Conservation (phyloP, 208 protist species). For the Phytomonas sp. region DNA sequence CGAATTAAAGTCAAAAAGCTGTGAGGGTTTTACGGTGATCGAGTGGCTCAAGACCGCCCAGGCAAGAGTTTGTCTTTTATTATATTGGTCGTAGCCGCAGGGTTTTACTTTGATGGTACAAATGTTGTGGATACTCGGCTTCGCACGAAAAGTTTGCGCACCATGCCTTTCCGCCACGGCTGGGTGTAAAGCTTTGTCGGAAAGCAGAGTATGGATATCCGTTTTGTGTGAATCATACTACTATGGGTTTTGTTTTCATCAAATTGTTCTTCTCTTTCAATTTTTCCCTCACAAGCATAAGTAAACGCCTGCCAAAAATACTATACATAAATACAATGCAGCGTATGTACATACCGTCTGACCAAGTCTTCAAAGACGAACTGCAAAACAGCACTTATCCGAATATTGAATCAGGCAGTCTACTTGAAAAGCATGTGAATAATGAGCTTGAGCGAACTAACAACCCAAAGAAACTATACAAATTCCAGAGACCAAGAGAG, state of each 20-base stretch:
- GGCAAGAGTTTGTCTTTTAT: not conserved
- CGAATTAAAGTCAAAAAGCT: not conserved
- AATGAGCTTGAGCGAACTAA: slow-evolving; percentile 37
- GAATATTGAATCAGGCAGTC: slow-evolving; percentile 28
- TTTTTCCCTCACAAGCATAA: not conserved
- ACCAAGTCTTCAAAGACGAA: slow-evolving; percentile 22
- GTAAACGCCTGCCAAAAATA: not conserved
- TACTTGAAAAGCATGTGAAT: slow-evolving; percentile 74
- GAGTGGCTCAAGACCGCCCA: not conserved
- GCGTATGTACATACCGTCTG: slow-evolving; percentile 9
- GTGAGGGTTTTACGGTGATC: not conserved
- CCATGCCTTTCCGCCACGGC: not conserved
- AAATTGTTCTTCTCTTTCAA: not conserved
- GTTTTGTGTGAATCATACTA: not conserved
- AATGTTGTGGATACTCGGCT: not conserved
- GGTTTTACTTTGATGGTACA: not conserved
- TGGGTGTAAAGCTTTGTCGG: not conserved
- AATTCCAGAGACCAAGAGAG: slow-evolving; percentile 64
- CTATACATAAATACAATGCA: not conserved
- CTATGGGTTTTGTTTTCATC: not conserved
- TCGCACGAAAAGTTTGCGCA: not conserved
- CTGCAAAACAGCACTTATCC: slow-evolving; percentile 41
- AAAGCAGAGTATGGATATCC: not conserved
- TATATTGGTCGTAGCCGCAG: not conserved
- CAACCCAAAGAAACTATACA: slow-evolving; percentile 63